Evolutionary conservation across 768 basidiomycete genomes (phyloP).

Genomic region (Dentipellis sp.): DNA sequence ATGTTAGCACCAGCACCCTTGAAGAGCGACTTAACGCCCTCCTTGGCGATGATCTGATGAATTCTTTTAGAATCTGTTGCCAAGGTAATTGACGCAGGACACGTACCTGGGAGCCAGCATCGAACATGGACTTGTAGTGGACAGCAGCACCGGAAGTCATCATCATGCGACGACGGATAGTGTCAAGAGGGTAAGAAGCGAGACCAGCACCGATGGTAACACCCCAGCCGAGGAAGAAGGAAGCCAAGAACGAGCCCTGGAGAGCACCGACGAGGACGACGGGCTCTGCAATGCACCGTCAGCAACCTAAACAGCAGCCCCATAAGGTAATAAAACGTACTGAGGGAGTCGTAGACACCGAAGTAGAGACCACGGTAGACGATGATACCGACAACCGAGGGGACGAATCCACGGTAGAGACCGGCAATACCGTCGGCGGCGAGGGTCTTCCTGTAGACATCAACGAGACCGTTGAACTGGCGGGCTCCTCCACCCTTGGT

Average conservation of each 20-base stretch:
- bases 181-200: constrained; percentile 92
- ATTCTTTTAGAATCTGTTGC: not conserved
- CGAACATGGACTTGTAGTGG: constrained; percentile 99
- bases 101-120: constrained; percentile 69
- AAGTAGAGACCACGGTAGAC: constrained; percentile 99
- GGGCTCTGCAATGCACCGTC: constrained; percentile 51
- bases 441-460: constrained; percentile 96
- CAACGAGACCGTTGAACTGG: constrained; percentile 98
- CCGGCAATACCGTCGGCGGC: constrained; percentile 96
- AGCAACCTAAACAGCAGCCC: constrained; percentile 6
- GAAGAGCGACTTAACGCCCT: constrained; percentile 93
- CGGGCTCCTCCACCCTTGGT: constrained; percentile 92
- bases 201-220: constrained; percentile 99
- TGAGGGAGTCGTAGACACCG: constrained; percentile 92
- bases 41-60: constrained; percentile 74
- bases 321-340: constrained; percentile 34
- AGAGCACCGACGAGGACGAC: constrained; percentile 95
- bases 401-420: constrained; percentile 99
- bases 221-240: constrained; percentile 97
- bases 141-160: constrained; percentile 95
- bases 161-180: constrained; percentile 99
- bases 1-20: constrained; percentile 93
- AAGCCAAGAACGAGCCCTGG: constrained; percentile 94
- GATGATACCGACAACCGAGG: constrained; percentile 98
- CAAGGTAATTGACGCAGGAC: too few species aligned